Base-by-base conservation (phyloP, 2,329 filamentous ascomycete species). In the Botrytis fabae region DNA sequence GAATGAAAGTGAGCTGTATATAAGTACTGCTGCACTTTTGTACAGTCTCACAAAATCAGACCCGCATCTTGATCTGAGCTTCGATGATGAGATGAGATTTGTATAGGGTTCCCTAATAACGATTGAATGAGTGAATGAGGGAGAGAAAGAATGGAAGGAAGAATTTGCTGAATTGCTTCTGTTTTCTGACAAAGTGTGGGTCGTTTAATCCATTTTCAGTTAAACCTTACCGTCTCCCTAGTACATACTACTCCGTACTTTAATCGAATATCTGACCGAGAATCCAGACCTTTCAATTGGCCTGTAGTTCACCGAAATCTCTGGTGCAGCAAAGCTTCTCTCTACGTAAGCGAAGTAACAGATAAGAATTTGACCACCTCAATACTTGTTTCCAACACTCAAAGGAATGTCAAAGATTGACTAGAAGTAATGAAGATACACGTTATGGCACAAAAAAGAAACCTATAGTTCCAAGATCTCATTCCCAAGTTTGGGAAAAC, bases 11-110 rank as follows among this genome's bases (percentile, higher is more conserved):
- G 65, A 57, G 65, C 48, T 57, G 35, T 57, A 32, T 48, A 38
- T 54, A 42, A 57, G 48, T 51, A 68, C 65, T 42, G 51, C 44
- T 57, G 62, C 60, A 69, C 70, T 61, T 14, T 46, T 46, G 20
- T 69, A 68, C 62, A 51, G 60, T n/a, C 57, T 72, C 62, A 32
- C 57, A 4, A 59, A 40, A 28, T 68, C 16, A 68, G 48, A 54
- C 46, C 64, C 46, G 46, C 46, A 68, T 68, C 64, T 54, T 68
- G 35, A 54, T 2, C 25, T 14, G n/a, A 54, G 46, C 8, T 46
- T 32, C 20, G 62, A 42, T 42, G 44, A 59, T 48, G 22, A 40
- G 20, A 57, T 68, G 14, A 66, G 18, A 25, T 48, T 35, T 38
- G 20, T 48, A 18, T 40, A 40, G 32, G 28, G 22, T 10, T 32